Evolutionary conservation across 441 rosid genomes (phyloP).

Genomic region (Daphne laureola): DNA sequence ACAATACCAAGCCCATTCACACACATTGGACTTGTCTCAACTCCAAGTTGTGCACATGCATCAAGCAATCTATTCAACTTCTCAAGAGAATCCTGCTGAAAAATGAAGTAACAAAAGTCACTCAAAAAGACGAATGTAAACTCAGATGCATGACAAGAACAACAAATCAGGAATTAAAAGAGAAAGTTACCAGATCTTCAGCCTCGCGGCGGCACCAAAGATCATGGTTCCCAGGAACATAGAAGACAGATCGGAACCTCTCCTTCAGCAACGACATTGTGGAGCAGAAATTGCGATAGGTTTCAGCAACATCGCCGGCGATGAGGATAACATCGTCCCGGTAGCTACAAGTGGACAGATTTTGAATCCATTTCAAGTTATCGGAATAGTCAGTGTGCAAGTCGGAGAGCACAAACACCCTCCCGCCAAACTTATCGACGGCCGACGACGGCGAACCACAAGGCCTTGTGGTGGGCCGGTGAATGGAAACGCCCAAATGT

Average conservation of each 20-base stretch:
- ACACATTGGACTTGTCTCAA: constrained; percentile 37
- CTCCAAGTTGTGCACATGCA: constrained; percentile 47
- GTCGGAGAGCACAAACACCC: constrained; percentile 54
- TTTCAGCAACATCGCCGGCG: constrained; percentile 69
- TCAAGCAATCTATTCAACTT: constrained; percentile 57
- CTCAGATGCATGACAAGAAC: neutral
- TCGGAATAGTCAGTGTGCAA: constrained; percentile 55
- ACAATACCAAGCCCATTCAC: constrained; percentile 45
- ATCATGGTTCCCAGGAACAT: constrained; percentile 64
- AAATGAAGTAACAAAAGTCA: constrained; percentile 8
- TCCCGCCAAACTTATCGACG: constrained; percentile 17
- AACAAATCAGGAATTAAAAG: too few species aligned
- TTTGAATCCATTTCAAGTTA: constrained; percentile 51
- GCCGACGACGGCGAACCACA: constrained; percentile 15
- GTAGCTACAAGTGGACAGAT: constrained; percentile 28
- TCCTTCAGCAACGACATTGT: constrained; percentile 59
- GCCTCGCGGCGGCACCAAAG: constrained; percentile 49
- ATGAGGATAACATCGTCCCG: constrained; percentile 43
- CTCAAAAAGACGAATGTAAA: constrained; percentile 4
- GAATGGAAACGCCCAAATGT: neutral
- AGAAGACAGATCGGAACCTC: constrained; percentile 40
- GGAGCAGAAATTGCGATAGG: constrained; percentile 27
- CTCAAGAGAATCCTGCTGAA: constrained; percentile 50
- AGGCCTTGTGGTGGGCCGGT: constrained; percentile 14
- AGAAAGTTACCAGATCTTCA: constrained; percentile 20